These are phyloP conservation scores for Eragrostis nindensis DNA, from an alignment of 176 grass and related monocot genomes.

Conservation along the genomic window DNA sequence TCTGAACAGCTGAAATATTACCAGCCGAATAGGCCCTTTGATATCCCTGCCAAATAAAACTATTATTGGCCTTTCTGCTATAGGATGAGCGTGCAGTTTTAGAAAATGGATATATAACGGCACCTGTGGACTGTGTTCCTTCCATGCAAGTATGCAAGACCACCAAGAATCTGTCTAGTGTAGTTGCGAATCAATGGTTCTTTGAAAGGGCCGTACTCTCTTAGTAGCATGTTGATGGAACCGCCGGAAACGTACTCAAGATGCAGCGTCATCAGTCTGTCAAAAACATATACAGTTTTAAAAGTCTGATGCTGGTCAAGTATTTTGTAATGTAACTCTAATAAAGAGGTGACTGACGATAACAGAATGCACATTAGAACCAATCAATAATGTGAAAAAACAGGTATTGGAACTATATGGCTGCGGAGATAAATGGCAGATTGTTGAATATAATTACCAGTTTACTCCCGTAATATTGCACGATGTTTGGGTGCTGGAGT, in stretches of 20 bases:
- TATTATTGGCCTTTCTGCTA: slow-evolving; percentile 27
- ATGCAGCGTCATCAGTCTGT: slow-evolving; percentile 69
- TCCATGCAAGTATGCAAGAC: slow-evolving; percentile 86
- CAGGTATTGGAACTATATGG: no score
- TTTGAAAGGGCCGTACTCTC: slow-evolving; percentile 88
- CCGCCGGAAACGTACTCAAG: slow-evolving; percentile 93
- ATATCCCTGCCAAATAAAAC: slow-evolving; percentile 71
- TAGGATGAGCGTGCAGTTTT: slow-evolving; percentile 21
- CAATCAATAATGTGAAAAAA: no score
- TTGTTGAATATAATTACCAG: no score
- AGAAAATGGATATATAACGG: slow-evolving; percentile 1
- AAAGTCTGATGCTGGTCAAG: slow-evolving; percentile 31
- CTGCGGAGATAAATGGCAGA: no score
- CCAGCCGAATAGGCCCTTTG: no score
- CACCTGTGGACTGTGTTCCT: slow-evolving; percentile 92
- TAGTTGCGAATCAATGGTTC: slow-evolving; percentile 84
- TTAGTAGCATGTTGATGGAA: slow-evolving; percentile 91
- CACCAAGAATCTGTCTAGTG: slow-evolving; percentile 86
- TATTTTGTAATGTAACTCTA: slow-evolving; percentile 24
- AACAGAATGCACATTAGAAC: background rate
- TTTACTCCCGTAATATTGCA: no score
- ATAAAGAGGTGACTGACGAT: slow-evolving; percentile 10
- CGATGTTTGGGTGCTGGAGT: no score
- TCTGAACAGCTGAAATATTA: no score
- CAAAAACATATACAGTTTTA: slow-evolving; percentile 24